Evolutionary conservation across 371 early-diverging fungal genomes (phyloP), one percentile per base, ranked within the genome.

Genomic region (Thermomucor indicae-seudaticae): DNA sequence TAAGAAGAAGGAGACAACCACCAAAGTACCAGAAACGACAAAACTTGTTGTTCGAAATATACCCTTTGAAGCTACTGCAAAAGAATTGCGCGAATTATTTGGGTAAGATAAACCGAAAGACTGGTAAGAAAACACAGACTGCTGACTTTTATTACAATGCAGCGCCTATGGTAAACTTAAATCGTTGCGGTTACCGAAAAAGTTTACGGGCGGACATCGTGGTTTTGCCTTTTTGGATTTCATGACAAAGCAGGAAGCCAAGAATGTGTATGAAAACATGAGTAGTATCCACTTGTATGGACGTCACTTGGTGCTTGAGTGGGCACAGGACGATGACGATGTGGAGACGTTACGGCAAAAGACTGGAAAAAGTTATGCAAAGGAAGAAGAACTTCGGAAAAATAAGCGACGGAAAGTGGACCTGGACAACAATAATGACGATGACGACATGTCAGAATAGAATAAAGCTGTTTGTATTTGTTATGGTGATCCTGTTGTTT

Each of bases 161-260:
- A 86, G 90, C 27, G 63, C 94, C 4, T 96, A 89, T 70, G 96
- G 92, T 50, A 90, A 96, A 57, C 75, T 98, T 50, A 97, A 97
- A 64, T 87, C 93, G 3, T 82, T 99, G 30, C 89, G 99, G 42
- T 58, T 99, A 47, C 99, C 99, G 37, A 88, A 85, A 50, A 99
- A 99, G 67, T 86, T 91, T 64, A 88, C 90, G 31, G 96, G 97
- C 12, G 85, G 86, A 2, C 96, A 95, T 57, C 92, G 99, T 53
- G 99, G 99, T 59, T 99, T 99, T 72, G 95, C 93, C 37, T 99
- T 99, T 80, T 82, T 98, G 58, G 97, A 97, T 58, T 93, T 96
- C 67, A 72, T 94, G 46, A 94, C 96, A 4, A 86, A 89, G 51
- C 92, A 94, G 59, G 95, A 94, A 59, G 98, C 98, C 28, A 79